Evolutionary conservation across 768 basidiomycete species (phyloP).

Genomic region (Cantharellus anzutake): DNA sequence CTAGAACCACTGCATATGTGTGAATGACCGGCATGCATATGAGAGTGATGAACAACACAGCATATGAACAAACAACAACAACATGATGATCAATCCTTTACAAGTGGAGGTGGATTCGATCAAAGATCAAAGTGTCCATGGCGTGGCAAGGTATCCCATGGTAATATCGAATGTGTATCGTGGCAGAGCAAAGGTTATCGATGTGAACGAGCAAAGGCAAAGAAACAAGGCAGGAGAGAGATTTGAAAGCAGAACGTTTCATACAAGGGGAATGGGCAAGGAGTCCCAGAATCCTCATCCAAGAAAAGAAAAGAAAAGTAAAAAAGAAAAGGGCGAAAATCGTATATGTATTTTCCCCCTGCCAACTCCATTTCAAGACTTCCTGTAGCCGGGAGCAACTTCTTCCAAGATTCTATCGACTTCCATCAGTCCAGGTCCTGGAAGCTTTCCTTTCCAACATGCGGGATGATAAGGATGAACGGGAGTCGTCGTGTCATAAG

Average conservation of each 20-base stretch:
- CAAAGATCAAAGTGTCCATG: no score
- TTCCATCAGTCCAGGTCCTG: background rate
- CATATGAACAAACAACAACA: no score
- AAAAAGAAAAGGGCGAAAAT: background rate
- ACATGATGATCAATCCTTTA: no score
- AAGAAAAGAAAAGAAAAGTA: background rate
- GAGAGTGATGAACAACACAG: no score
- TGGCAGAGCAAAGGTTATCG: no score
- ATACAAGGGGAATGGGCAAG: background rate
- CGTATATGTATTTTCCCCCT: background rate
- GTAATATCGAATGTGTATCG: no score
- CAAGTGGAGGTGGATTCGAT: no score
- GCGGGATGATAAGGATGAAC: background rate
- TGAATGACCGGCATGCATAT: no score
- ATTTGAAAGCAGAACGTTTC: background rate
- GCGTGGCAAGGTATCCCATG: no score
- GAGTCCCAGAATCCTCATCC: background rate
- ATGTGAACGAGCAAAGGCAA: no score
- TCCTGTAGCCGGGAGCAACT: background rate
- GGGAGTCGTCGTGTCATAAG: background rate
- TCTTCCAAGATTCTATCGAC: background rate
- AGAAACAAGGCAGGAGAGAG: background rate
- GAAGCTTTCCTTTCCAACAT: background rate
- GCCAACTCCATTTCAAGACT: background rate
- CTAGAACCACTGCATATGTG: no score